Base-by-base conservation (phyloP, 805 yeast genomes). In the Candida coquimbonensis region DNA sequence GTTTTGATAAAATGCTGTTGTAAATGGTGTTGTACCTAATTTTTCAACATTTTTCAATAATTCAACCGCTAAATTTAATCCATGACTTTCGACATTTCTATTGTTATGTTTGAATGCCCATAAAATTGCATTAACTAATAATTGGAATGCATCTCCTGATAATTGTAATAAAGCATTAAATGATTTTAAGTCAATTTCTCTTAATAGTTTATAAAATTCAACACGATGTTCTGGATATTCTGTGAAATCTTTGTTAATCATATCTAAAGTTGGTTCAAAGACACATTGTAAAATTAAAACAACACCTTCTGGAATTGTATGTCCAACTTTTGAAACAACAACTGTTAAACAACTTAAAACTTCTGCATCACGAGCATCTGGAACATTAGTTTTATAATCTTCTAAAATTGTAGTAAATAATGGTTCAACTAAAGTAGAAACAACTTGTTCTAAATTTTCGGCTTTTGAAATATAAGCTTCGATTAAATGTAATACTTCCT, bases 61-160 rank as follows among this genome's bases (percentile, higher is more conserved):
- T 60, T 91, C 97, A 47, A 84, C 73, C 32, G 93, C 87, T 52
- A 93, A 74, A 36, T 83, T 78, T 55, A 93, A 76, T 26, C 99
- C 99, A 45, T 83, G 83, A 52, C 84, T 90, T 66, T 93, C 99
- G 46, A 93, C 97, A 46, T 91, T 98, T 64, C 98, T 81, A 66
- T 93, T 90, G 60, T 90, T 93, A 65, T 93, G 99, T 67, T 93
- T 91, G 65, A 93, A 87, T 0, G 98, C 97, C 99, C 99, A 93
- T 59, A 93, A 73, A 39, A 96, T 90, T 3, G 98, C 95, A 67
- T 89, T 91, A 49, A 93, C 81, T 47, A 93, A 83, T 48, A 88
- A 77, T 61, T 86, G 89, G 75, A 93, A 91, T 24, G 96, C 95
- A 51, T 81, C 89, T 4, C 95, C 91, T 9, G 97, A 95, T 52